phyloP scores from a whole-genome alignment of 2,329 filamentous ascomycete species.

The Xylaria sp. region DNA sequence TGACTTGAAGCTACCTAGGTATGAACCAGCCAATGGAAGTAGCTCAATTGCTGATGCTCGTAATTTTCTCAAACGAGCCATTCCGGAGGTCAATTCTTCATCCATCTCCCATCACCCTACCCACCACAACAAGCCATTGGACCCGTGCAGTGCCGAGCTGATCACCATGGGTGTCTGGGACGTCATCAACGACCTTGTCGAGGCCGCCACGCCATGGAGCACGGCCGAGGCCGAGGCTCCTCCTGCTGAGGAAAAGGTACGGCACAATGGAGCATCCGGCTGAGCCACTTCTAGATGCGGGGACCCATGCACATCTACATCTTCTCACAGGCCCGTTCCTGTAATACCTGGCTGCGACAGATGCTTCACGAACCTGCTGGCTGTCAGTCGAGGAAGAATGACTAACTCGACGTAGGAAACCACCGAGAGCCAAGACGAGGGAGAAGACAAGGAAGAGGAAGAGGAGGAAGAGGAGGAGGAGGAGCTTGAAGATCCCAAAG shows the following conservation, averaged over 20 bases:
- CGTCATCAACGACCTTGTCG: constrained; percentile 70
- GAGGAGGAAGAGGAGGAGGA: constrained; percentile 87
- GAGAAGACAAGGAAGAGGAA: constrained; percentile 75
- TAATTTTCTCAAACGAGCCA: constrained; percentile 50
- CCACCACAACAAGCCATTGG: constrained; percentile 55
- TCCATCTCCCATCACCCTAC: constrained; percentile 45
- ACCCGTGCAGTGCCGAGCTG: constrained; percentile 50
- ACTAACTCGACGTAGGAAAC: constrained; percentile 30
- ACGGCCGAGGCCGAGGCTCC: constrained; percentile 73
- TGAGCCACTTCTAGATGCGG: constrained; percentile 21
- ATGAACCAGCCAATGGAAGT: constrained; percentile 57
- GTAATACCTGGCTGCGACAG: neutral
- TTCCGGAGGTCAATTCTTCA: constrained; percentile 44
- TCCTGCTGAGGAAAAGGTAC: constrained; percentile 71
- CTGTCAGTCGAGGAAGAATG: neutral
- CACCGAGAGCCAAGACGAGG: constrained; percentile 48
- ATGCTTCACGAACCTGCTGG: neutral
- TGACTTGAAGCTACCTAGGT: constrained; percentile 42
- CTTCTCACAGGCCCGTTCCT: neutral
- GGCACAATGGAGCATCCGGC: constrained; percentile 21
- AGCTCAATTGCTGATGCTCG: constrained; percentile 61
- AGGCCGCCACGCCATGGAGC: constrained; percentile 73
- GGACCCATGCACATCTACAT: neutral
- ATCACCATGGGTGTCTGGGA: constrained; percentile 75
- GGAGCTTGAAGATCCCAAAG: constrained; percentile 86